Conservation (phyloP, 2,329 filamentous ascomycete genomes). For the Xylariaceae sp. region DNA sequence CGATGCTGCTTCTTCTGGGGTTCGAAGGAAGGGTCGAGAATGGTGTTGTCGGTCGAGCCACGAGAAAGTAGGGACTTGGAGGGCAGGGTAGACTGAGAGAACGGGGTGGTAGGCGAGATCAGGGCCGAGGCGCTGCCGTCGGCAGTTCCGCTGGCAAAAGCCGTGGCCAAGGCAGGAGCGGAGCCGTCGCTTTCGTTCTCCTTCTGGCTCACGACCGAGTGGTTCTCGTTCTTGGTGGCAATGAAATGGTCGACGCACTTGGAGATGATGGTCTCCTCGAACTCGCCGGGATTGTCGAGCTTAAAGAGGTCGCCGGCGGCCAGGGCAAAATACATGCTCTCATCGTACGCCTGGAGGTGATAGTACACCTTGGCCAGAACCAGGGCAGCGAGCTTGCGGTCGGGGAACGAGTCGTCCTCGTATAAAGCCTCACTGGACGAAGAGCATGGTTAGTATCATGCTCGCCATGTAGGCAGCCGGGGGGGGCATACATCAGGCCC, state of each 20-base stretch:
- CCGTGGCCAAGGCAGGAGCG: constrained; percentile 67
- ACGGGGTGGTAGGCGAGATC: constrained; percentile 85
- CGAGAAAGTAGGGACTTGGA: constrained; percentile 94
- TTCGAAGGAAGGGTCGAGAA: constrained; percentile 52
- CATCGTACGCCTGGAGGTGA: constrained; percentile 96
- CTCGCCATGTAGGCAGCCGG: not conserved
- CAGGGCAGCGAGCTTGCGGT: constrained; percentile 87
- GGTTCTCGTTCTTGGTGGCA: constrained; percentile 53
- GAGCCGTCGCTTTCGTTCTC: constrained; percentile 27
- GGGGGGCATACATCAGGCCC: constrained; percentile 68
- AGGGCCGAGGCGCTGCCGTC: constrained; percentile 63
- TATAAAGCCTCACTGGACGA: constrained; percentile 79
- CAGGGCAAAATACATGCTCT: constrained; percentile 97
- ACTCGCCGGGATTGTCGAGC: constrained; percentile 84
- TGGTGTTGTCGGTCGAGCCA: constrained; percentile 58
- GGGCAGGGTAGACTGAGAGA: constrained; percentile 86
- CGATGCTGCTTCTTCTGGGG: constrained; percentile 44
- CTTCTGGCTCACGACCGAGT: constrained; percentile 33
- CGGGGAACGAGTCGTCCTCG: constrained; percentile 90
- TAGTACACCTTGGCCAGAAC: constrained; percentile 98
- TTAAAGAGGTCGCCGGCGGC: constrained; percentile 93
- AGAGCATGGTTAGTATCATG: constrained; percentile 5
- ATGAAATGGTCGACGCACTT: constrained; percentile 99
- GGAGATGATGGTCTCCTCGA: constrained; percentile 97
- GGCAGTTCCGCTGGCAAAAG: constrained; percentile 59